Evolutionary conservation across 2,329 filamentous ascomycete genomes (phyloP), one percentile per base, ranked within the genome.

Genomic region (Epichloe bromicola): DNA sequence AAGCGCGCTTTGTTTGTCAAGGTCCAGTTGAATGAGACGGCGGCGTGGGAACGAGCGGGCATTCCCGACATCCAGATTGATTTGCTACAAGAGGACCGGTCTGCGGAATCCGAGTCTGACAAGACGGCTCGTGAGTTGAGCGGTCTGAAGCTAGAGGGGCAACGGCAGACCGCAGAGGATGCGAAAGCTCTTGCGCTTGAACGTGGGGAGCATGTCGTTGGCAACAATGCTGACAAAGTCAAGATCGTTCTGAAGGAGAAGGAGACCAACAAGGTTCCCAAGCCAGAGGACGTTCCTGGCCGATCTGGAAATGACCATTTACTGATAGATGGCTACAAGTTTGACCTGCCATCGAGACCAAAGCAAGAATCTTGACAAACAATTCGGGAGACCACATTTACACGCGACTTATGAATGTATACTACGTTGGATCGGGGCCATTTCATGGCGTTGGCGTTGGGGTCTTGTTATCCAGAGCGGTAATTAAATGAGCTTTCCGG

Each of bases 1-100:
- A 79, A 80, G 56, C 77, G 87, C 46, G 89, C 87, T 2, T 73
- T 95, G 57, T 95, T 89, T 66, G 75, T 97, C 59, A 87, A 89
- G 61, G 86, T 94, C 23, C 93, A 98, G 72, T 77, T 97, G 39
- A 84, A 79, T 57, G 86, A 93, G 62, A 83, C 85, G 55, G 88
- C 89, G 0, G 87, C 86, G 0, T 95, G 90, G 88, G 81, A 93
- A 66, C 76, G 90, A 49, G 78, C 77, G 5, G 80, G 78, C 3
- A 75, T 75, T 33, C 70, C 70, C 1, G 72, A 75, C 19, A 74
- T 78, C 40, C 64, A 72, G 42, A 78, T 88, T 55, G 75, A 84
- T 37, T 61, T 88, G 37, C 65, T 85, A 1, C 81, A 88, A 50
- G 88, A 94, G 64, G 78, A 78, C 46, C 75, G 73, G 60, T 67